phyloP scores from a whole-genome alignment of 129 eudicot species.

The Smallanthus sonchifolius region DNA sequence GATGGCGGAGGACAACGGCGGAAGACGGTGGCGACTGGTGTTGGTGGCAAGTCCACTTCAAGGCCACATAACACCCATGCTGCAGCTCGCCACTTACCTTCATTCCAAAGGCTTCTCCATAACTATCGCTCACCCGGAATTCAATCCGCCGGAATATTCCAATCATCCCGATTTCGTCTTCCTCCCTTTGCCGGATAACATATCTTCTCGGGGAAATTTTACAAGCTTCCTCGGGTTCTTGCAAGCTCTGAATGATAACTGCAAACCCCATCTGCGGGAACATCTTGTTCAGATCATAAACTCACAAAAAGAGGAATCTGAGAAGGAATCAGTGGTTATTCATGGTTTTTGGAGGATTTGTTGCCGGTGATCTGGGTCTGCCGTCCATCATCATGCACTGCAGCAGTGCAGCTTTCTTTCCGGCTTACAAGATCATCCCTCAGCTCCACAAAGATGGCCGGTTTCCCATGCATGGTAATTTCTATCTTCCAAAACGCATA shows the following conservation, averaged over 20 bases:
- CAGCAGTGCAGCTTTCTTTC: too few relatives aligned
- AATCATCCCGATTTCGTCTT: constrained; percentile 42
- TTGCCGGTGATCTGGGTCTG: too few relatives aligned
- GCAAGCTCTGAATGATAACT: constrained; percentile 21
- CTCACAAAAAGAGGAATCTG: not conserved
- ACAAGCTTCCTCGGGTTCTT: not conserved
- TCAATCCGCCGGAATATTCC: constrained; percentile 33
- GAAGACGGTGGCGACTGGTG: constrained; percentile 27
- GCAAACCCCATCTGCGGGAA: constrained; percentile 18
- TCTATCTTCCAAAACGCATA: too few relatives aligned
- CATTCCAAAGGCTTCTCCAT: constrained; percentile 52
- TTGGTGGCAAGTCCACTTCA: constrained; percentile 25
- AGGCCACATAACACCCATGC: constrained; percentile 4
- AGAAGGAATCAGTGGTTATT: constrained; percentile 8
- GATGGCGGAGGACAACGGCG: not conserved
- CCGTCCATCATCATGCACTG: too few relatives aligned
- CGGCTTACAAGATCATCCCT: too few relatives aligned
- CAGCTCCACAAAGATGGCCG: too few relatives aligned
- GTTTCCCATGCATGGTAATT: too few relatives aligned
- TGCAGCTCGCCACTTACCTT: constrained; percentile 31
- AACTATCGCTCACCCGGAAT: constrained; percentile 37
- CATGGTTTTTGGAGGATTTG: too few relatives aligned
- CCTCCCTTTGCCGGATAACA: constrained; percentile 22
- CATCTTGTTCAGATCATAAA: constrained; percentile 4
- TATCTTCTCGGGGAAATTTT: constrained; percentile 9